Evolutionary conservation across 1,284 basidiomycete species (phyloP).

Genomic region (Caloboletus inedulis): DNA sequence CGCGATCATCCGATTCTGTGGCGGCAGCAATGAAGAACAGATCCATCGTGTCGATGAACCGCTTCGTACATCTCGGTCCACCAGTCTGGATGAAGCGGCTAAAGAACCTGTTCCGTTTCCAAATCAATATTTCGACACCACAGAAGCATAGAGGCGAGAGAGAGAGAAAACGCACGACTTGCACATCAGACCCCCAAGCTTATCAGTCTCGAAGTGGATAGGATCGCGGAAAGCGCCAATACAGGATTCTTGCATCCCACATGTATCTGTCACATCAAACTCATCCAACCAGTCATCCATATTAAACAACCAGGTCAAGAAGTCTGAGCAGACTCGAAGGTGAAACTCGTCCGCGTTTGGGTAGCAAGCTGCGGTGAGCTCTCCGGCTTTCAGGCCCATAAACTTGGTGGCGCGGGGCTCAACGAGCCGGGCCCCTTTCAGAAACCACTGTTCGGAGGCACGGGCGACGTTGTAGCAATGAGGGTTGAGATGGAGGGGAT

Average conservation of each 20-base stretch:
- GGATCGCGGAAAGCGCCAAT: conserved; percentile 53
- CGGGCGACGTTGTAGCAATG: conserved; percentile 53
- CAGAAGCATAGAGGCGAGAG: conserved; percentile 3
- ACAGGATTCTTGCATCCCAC: conserved; percentile 43
- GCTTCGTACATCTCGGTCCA: conserved; percentile 48
- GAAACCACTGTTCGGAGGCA: conserved; percentile 59
- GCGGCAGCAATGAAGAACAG: conserved; percentile 55
- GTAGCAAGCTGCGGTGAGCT: conserved; percentile 65
- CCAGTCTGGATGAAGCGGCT: conserved; percentile 46
- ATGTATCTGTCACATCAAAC: conserved; percentile 33
- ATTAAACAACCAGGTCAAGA: conserved; percentile 56
- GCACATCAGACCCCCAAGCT: conserved; percentile 49
- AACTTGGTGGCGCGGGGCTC: conserved; percentile 49
- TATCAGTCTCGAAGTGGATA: conserved; percentile 43
- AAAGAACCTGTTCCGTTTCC: conserved; percentile 44
- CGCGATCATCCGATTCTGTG: conserved; percentile 51
- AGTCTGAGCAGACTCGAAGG: conserved; percentile 60
- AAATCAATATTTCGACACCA: conserved; percentile 6
- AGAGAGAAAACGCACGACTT: conserved; percentile 44
- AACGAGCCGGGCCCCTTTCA: conserved; percentile 49
- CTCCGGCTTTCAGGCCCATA: conserved; percentile 59
- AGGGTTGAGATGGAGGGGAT: conserved; percentile 50
- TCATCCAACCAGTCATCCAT: conserved; percentile 59
- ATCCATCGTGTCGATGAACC: conserved; percentile 54
- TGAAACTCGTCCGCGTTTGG: conserved; percentile 49